Evolutionary conservation across 2,329 filamentous ascomycete genomes (phyloP).

Genomic region (Aspergillus aculeatus): DNA sequence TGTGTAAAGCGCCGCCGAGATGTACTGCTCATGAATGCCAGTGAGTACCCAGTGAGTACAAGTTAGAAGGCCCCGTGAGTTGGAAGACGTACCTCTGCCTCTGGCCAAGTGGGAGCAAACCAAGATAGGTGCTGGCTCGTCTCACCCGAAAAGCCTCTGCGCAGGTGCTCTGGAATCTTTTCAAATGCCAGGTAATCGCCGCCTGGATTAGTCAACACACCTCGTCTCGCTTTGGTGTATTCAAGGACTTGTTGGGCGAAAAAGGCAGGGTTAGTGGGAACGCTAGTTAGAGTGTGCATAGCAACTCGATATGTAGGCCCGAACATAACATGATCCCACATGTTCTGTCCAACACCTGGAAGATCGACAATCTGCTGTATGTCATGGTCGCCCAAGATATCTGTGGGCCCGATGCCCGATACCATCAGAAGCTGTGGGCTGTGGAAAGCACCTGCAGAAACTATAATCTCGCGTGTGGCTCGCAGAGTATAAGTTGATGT

Average conservation of each 20-base stretch:
- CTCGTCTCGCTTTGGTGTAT: slow-evolving; percentile 22
- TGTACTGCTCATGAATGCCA: slow-evolving; percentile 20
- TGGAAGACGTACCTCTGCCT: slow-evolving; percentile 30
- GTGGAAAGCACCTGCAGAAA: slow-evolving; percentile 55
- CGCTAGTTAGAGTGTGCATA: slow-evolving; percentile 23
- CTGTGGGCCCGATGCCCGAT: slow-evolving; percentile 49
- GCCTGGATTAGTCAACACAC: slow-evolving; percentile 29
- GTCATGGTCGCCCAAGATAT: slow-evolving; percentile 21
- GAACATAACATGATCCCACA: slow-evolving; percentile 37
- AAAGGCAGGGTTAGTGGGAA: slow-evolving; percentile 17
- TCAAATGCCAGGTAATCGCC: slow-evolving; percentile 34
- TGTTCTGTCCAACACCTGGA: slow-evolving; percentile 39
- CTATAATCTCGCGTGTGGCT: slow-evolving; percentile 49
- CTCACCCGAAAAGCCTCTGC: slow-evolving; percentile 18
- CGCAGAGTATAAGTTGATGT: slow-evolving; percentile 46
- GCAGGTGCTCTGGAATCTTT: slow-evolving; percentile 26
- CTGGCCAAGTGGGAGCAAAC: slow-evolving; percentile 41
- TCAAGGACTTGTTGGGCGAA: slow-evolving; percentile 15
- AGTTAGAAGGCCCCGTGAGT: neutral
- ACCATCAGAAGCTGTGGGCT: slow-evolving; percentile 56
- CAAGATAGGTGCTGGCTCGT: slow-evolving; percentile 23
- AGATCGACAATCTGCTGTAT: slow-evolving; percentile 30
- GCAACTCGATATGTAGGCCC: slow-evolving; percentile 30
- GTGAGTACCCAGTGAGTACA: neutral
- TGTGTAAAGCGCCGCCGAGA: slow-evolving; percentile 27